Evolutionary conservation across 2,329 filamentous ascomycete species (phyloP).

Genomic region (Cladosporium phlei): DNA sequence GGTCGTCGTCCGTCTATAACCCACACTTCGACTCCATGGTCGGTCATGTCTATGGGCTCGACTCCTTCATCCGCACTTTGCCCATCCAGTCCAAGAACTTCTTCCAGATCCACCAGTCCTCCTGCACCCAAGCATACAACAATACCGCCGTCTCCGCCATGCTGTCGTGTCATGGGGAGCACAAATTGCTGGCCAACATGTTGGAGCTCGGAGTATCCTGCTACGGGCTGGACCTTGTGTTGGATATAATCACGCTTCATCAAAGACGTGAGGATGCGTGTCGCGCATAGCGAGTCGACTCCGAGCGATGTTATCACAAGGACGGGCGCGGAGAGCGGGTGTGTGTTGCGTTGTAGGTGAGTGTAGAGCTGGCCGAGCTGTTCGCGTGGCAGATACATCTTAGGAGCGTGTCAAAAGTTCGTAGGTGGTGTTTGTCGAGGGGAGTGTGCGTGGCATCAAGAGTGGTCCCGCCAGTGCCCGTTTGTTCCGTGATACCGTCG

Average conservation of each 20-base stretch:
- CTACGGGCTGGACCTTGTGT: slow-evolving; percentile 93
- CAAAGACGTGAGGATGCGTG: slow-evolving; percentile 86
- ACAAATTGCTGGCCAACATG: slow-evolving; percentile 75
- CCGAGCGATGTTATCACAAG: slow-evolving; percentile 89
- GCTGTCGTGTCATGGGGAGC: slow-evolving; percentile 75
- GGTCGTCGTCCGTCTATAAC: slow-evolving; percentile 85
- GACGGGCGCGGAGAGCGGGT: slow-evolving; percentile 86
- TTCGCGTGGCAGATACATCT: slow-evolving; percentile 89
- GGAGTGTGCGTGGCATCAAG: slow-evolving; percentile 1
- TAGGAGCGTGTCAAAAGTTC: neutral
- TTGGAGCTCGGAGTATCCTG: slow-evolving; percentile 85
- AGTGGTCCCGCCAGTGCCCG: neutral
- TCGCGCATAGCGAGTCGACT: slow-evolving; percentile 91
- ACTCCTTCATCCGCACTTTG: slow-evolving; percentile 45
- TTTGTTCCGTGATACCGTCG: neutral
- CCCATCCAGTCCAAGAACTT: slow-evolving; percentile 67
- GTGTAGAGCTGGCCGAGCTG: slow-evolving; percentile 88
- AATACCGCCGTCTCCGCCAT: slow-evolving; percentile 79
- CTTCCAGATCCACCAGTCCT: slow-evolving; percentile 80
- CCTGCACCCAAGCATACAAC: slow-evolving; percentile 92
- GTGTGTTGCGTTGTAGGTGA: slow-evolving; percentile 78
- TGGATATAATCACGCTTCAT: slow-evolving; percentile 96
- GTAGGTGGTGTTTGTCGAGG: neutral
- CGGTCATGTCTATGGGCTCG: slow-evolving; percentile 39
- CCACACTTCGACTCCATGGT: slow-evolving; percentile 90